Evolutionary conservation across 1,284 basidiomycete genomes (phyloP), one percentile per base, ranked within the genome.

Genomic region (Lentinus polychrous): DNA sequence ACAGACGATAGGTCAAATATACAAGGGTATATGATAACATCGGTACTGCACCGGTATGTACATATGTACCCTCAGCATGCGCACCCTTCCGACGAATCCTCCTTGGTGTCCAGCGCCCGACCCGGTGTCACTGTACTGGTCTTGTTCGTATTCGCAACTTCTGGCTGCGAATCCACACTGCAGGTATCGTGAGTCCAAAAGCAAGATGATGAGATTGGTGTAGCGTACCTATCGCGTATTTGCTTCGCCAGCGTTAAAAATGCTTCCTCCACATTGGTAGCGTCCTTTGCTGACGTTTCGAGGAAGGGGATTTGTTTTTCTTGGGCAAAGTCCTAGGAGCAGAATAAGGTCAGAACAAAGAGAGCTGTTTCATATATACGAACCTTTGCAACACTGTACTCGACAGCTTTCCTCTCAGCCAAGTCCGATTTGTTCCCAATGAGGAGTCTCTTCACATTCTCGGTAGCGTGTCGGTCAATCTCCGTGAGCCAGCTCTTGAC

Each of bases 401-500:
- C 95, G 54, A 99, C 95, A 48, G 95, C 94, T 75, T 96, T 98
- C 83, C 96, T 95, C 73, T 85, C 86, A 38, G 91, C 90, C 60
- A 98, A 76, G 72, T 99, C 95, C 44, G 88, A 91, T 78, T 99
- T 99, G 80, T 98, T 99, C 55, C 95, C 95, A 50, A 99, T 93
- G 46, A 99, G 80, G 43, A 99, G 72, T 75, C 97, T 97, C 81
- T 97, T 97, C 53, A 99, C 95, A 48, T 95, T 96, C 70, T 99
- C 96, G 45, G 93, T 94, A 52, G 96, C 96, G 69, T 99, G 98
- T 62, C 95, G 86, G 74, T 99, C 96, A 62, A 99, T 99, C 72
- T 99, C 95, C 66, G 96, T 94, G 51, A 99, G 81, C 96, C 96
- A 99, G 68, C 97, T 94, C 78, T 99, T 99, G 67, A 99, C 96